Evolutionary conservation across 2,329 filamentous ascomycete genomes (phyloP).

Genomic region (Exophiala sideris): DNA sequence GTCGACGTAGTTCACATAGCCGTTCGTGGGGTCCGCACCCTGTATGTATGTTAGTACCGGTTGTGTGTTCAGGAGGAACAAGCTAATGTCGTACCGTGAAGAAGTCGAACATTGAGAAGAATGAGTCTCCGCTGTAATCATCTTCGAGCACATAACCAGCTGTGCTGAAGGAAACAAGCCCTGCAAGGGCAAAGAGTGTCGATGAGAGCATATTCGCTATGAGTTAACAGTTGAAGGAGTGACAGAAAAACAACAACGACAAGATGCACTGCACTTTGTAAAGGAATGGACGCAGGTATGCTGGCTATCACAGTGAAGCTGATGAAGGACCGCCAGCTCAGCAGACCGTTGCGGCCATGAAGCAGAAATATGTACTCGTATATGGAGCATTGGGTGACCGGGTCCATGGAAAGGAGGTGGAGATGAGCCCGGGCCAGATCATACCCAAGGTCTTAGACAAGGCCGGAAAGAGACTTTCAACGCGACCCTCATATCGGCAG

Average conservation of each 20-base stretch:
- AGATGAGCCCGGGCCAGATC: slow-evolving; percentile 5
- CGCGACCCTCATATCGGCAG: neutral
- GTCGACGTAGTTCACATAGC: slow-evolving; percentile 68
- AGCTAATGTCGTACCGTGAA: slow-evolving; percentile 40
- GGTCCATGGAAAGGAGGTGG: slow-evolving; percentile 2
- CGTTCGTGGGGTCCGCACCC: slow-evolving; percentile 65
- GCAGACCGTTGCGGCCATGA: neutral
- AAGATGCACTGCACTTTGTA: neutral
- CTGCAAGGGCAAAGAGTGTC: slow-evolving; percentile 22
- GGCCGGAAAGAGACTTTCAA: neutral
- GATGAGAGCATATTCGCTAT: slow-evolving; percentile 25
- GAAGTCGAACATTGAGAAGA: slow-evolving; percentile 54
- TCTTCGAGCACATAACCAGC: slow-evolving; percentile 45
- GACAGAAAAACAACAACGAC: neutral
- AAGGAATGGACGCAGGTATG: slow-evolving; percentile 8
- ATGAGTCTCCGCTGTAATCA: slow-evolving; percentile 46
- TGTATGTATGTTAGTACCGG: slow-evolving; percentile 22
- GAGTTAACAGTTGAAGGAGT: slow-evolving; percentile 2
- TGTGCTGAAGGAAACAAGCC: slow-evolving; percentile 29
- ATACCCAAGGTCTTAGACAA: neutral
- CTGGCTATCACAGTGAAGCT: neutral
- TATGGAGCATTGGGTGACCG: neutral
- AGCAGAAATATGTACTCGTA: slow-evolving; percentile 1
- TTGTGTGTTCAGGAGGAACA: neutral
- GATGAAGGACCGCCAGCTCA: neutral